A percentile compares a stretch with the other conserved stretches of the same genome.
These are phyloP conservation scores for Tillandsia leiboldiana DNA, from an alignment of 176 grass and related monocot species.

Conservation along the genomic window DNA sequence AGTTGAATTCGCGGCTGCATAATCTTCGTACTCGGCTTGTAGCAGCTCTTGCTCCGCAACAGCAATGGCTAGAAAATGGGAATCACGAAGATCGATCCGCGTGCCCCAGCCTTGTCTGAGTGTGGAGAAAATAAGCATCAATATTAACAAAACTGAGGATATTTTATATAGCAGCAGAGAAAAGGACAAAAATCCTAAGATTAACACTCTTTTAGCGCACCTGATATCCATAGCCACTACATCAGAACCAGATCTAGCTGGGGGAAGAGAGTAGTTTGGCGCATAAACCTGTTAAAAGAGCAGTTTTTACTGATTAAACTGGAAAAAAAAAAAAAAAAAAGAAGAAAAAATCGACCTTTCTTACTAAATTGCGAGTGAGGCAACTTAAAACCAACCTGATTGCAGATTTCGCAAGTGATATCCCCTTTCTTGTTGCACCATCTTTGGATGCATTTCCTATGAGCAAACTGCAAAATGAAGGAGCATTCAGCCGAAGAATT, in stretches of 20 bases:
- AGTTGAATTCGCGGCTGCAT: constrained; percentile 42
- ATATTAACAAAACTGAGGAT: neutral
- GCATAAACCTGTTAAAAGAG: constrained; percentile 58
- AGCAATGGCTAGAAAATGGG: constrained; percentile 82
- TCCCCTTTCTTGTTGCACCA: constrained; percentile 99
- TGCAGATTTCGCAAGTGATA: constrained; percentile 99
- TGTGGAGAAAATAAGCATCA: neutral
- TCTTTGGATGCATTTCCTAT: constrained; percentile 96
- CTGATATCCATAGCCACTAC: constrained; percentile 76
- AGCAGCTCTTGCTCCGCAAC: constrained; percentile 84
- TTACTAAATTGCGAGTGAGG: no score
- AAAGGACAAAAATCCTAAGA: constrained; percentile 6
- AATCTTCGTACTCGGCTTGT: constrained; percentile 77
- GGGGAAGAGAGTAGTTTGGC: constrained; percentile 64
- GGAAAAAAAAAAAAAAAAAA: neutral
- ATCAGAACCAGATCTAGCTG: constrained; percentile 52
- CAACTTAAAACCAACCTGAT: constrained; percentile 48
- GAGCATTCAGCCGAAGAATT: constrained; percentile 1
- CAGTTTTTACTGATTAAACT: neutral
- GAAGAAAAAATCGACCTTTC: neutral
- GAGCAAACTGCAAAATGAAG: constrained; percentile 57
- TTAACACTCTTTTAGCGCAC: constrained; percentile 22
- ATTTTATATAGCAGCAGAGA: no score
- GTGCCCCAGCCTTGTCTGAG: constrained; percentile 67
- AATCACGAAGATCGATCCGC: constrained; percentile 62